These are phyloP conservation scores for Cucurbita ficifolia DNA, from an alignment of 306 rosid genomes.

Conservation along the genomic window DNA sequence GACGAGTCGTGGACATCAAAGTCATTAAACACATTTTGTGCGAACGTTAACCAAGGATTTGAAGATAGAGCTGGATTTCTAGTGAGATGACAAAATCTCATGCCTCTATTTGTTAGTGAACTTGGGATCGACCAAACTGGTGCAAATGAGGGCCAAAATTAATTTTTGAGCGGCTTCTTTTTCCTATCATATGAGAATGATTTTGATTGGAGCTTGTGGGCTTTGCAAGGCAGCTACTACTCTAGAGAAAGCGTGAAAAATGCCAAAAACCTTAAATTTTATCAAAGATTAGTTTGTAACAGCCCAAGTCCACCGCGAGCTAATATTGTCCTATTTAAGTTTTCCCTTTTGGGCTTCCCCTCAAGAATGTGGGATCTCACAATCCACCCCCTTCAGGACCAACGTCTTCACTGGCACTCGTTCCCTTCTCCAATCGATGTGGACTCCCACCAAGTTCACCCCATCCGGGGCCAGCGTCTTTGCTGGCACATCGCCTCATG, in stretches of 20 bases:
- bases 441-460: too few relatives aligned
- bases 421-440: too few relatives aligned
- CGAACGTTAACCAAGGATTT: not conserved
- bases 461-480: too few relatives aligned
- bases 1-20: not conserved
- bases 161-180: not conserved
- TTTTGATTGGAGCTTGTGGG: not conserved
- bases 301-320: too few relatives aligned
- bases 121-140: not conserved
- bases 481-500: too few relatives aligned
- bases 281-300: too few relatives aligned
- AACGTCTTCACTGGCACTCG: too few relatives aligned
- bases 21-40: not conserved
- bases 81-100: not conserved
- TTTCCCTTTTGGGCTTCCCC: too few relatives aligned
- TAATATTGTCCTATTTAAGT: too few relatives aligned
- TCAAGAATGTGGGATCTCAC: too few relatives aligned
- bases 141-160: not conserved
- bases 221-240: not conserved
- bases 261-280: not conserved
- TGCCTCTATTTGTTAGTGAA: not conserved
- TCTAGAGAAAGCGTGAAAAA: not conserved
- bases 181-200: not conserved
- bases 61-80: not conserved
- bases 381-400: too few relatives aligned